Evolutionary conservation across 768 basidiomycete species (phyloP).

Genomic region (Crassisporium funariophilum): DNA sequence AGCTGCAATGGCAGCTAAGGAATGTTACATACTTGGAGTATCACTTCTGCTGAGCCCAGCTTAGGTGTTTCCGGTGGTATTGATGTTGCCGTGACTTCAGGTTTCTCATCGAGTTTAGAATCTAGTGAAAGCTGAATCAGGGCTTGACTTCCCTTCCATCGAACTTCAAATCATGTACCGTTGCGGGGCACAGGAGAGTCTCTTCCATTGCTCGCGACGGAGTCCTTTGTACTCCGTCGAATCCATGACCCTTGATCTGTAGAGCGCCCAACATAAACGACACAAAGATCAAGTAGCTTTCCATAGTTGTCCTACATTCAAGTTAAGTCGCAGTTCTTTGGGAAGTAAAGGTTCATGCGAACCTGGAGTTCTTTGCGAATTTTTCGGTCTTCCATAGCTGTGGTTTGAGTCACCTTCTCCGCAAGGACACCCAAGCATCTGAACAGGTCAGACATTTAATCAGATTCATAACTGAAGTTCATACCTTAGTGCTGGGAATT

Average conservation of each 20-base stretch:
- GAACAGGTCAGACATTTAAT: constrained; percentile 9
- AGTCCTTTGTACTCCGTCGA: constrained; percentile 65
- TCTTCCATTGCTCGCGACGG: constrained; percentile 62
- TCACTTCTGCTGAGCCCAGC: constrained; percentile 42
- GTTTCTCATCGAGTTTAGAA: constrained; percentile 62
- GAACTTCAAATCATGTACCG: constrained; percentile 37
- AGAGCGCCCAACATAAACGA: constrained; percentile 71
- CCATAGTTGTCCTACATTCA: constrained; percentile 71
- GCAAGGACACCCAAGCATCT: constrained; percentile 80
- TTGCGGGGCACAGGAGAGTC: constrained; percentile 66
- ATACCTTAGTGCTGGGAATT: constrained; percentile 75
- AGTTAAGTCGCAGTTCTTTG: background rate
- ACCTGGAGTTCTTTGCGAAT: constrained; percentile 90
- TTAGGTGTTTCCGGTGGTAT: constrained; percentile 35
- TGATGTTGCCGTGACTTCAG: constrained; percentile 44
- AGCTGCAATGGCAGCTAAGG: constrained; percentile 1
- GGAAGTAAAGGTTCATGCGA: background rate
- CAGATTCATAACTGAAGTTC: constrained; percentile 9
- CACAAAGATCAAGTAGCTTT: constrained; percentile 81
- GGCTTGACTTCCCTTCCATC: background rate
- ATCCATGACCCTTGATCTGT: constrained; percentile 82
- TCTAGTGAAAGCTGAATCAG: constrained; percentile 29
- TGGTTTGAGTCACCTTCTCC: constrained; percentile 85
- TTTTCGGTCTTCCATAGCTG: constrained; percentile 87
- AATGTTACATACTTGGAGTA: constrained; percentile 44